A percentile compares a stretch with the other conserved stretches of the same genome.
phyloP scores from a whole-genome alignment of 495 filamentous ascomycete genomes.

The Jackrogersella multiformis region DNA sequence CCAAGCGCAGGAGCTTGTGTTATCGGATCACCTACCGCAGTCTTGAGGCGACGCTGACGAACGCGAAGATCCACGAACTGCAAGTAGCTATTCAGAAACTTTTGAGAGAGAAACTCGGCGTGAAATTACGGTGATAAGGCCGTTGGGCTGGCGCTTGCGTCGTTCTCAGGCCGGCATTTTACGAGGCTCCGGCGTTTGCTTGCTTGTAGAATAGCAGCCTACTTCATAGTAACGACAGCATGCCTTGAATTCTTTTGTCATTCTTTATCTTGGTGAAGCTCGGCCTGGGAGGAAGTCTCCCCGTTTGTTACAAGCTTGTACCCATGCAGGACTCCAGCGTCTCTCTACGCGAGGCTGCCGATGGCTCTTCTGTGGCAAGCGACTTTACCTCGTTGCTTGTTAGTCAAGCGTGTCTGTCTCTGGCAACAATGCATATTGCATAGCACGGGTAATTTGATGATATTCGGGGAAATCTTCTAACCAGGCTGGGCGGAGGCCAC shows the following conservation, averaged over 20 bases:
- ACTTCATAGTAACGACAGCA: neutral
- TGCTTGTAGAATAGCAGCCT: neutral
- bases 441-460: neutral
- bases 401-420: constrained; percentile 15
- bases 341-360: constrained; percentile 10
- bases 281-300: neutral
- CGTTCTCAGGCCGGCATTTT: neutral
- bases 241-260: neutral
- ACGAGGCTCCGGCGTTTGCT: neutral
- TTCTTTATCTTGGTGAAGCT: neutral
- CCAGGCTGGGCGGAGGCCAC: neutral
- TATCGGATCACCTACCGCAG: constrained; percentile 93
- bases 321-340: constrained; percentile 17
- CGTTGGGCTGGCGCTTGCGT: neutral
- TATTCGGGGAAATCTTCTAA: neutral
- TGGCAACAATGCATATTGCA: constrained; percentile 14
- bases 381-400: constrained; percentile 24
- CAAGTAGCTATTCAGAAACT: constrained; percentile 71
- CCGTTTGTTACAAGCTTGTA: constrained; percentile 9
- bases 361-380: constrained; percentile 19
- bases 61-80: constrained; percentile 76
- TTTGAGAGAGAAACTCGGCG: constrained; percentile 74
- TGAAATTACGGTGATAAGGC: constrained; percentile 74
- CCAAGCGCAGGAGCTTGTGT: constrained; percentile 81
- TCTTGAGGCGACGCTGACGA: constrained; percentile 86